These are phyloP conservation scores for Cicer arietinum DNA, from an alignment of 306 rosid species.

Conservation along the genomic window DNA sequence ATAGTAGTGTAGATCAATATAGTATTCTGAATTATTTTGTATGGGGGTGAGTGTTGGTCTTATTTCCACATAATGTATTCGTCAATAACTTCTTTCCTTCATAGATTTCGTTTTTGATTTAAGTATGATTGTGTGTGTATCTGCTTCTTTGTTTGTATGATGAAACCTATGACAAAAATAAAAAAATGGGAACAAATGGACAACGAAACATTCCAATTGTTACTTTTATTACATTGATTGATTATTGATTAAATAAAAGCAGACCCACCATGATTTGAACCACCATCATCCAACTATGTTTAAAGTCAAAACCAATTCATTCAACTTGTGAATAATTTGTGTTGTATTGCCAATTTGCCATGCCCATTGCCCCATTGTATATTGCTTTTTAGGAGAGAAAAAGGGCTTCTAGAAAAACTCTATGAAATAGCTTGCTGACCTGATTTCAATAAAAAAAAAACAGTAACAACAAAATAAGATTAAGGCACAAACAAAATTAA, in stretches of 20 bases:
- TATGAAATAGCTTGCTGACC: no score
- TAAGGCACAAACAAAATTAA: no score
- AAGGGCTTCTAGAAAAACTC: no score
- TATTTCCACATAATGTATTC: background rate
- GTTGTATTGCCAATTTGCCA: background rate
- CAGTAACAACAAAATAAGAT: no score
- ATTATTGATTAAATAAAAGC: slow-evolving; percentile 21
- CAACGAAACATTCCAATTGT: slow-evolving; percentile 19
- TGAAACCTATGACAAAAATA: slow-evolving; percentile 16
- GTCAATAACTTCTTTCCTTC: background rate
- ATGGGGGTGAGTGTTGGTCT: background rate
- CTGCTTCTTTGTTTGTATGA: slow-evolving; percentile 29
- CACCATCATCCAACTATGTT: background rate
- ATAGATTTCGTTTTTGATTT: slow-evolving; percentile 34
- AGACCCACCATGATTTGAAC: slow-evolving; percentile 32
- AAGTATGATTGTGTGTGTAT: slow-evolving; percentile 12
- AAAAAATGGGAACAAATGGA: slow-evolving; percentile 26
- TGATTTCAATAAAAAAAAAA: no score
- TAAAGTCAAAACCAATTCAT: slow-evolving; percentile 30
- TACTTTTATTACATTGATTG: slow-evolving; percentile 26
- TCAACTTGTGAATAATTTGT: background rate
- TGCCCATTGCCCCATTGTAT: slow-evolving; percentile 36
- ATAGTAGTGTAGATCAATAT: background rate
- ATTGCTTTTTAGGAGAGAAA: slow-evolving; percentile 1
- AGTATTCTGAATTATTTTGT: background rate